Base-by-base conservation (phyloP, 2,329 filamentous ascomycete genomes). In the Cryphonectria japonica region DNA sequence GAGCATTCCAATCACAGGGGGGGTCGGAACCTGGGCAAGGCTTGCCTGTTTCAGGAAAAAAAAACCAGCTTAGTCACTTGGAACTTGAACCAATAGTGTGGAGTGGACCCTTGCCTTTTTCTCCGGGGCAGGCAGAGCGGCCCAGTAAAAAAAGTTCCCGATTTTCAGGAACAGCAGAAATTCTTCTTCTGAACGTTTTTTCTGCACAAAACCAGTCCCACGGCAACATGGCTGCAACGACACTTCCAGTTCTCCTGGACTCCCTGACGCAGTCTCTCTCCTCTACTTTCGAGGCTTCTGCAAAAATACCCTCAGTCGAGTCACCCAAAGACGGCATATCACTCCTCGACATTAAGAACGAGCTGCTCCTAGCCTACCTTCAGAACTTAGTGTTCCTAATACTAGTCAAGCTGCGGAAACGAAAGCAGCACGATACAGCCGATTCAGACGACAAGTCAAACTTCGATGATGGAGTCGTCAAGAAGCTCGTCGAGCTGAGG, bases 281-380 rank as follows among this genome's bases (percentile, higher is more conserved):
- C 0, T 86, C 90, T 0, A 89, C 92, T 0, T 85, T 91, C 62
- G 89, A 94, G 71, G 89, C 91, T 7, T 86, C 91, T 0, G 89
- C 91, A 0, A 88, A 88, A 65, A 79, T 89, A 26, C 79, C 85
- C n/a, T 80, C 85, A 19, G 87, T 97, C 72, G 84, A 92, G 65
- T 89, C 93, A n/a, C 91, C 93, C 1, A 86, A 91, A 74, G 90
- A 97, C 77, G 95, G 96, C 78, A 96, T 99, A 71, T 98, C 96
- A 0, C 89, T 99, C 0, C 91, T 99, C 77, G 94, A 98, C 79
- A 90, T 93, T 74, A 99, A 99, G 84, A 98, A 97, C 82, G 96
- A 99, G 79, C 87, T 99, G n/a, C 90, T 99, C 26, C 90, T 99
- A 54, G 95, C 95, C 4, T 99, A 99, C 81, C 86, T 99, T 0